Evolutionary conservation across 2,329 filamentous ascomycete genomes (phyloP).

Genomic region (Lachnellula willkommii): DNA sequence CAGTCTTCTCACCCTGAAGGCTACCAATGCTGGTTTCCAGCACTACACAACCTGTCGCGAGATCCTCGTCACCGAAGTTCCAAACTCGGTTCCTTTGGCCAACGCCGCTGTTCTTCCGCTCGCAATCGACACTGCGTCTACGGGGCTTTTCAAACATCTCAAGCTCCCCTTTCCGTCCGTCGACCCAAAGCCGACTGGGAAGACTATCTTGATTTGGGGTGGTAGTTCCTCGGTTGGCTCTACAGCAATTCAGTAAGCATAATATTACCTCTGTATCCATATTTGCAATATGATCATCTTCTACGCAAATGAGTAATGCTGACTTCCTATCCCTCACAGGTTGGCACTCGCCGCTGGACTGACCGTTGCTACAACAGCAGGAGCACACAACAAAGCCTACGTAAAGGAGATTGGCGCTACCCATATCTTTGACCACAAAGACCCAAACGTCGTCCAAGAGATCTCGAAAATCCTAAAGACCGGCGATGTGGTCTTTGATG

Average conservation of each 20-base stretch:
- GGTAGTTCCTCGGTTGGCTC: constrained; percentile 19
- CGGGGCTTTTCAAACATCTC: constrained; percentile 27
- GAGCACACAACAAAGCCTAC: constrained; percentile 38
- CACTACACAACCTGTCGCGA: constrained; percentile 26
- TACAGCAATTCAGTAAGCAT: constrained; percentile 16
- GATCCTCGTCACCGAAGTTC: constrained; percentile 27
- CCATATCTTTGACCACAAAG: constrained; percentile 41
- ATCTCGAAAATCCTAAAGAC: constrained; percentile 13
- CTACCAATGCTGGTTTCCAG: constrained; percentile 30
- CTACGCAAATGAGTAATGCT: neutral
- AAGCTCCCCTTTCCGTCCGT: constrained; percentile 14
- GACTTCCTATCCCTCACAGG: neutral
- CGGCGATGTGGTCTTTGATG: constrained; percentile 22
- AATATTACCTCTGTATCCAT: neutral
- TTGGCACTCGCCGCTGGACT: constrained; percentile 32
- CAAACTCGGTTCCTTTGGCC: constrained; percentile 29
- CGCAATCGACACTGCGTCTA: constrained; percentile 30
- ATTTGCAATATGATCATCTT: neutral
- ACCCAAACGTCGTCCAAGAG: constrained; percentile 11
- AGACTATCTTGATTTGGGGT: constrained; percentile 24
- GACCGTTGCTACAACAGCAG: constrained; percentile 41
- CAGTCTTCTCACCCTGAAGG: constrained; percentile 17
- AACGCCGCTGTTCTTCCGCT: constrained; percentile 34
- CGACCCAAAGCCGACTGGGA: constrained; percentile 9
- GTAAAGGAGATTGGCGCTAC: constrained; percentile 40